phyloP scores from a whole-genome alignment of 2,329 filamentous ascomycete species.

The Colletotrichum musicola region DNA sequence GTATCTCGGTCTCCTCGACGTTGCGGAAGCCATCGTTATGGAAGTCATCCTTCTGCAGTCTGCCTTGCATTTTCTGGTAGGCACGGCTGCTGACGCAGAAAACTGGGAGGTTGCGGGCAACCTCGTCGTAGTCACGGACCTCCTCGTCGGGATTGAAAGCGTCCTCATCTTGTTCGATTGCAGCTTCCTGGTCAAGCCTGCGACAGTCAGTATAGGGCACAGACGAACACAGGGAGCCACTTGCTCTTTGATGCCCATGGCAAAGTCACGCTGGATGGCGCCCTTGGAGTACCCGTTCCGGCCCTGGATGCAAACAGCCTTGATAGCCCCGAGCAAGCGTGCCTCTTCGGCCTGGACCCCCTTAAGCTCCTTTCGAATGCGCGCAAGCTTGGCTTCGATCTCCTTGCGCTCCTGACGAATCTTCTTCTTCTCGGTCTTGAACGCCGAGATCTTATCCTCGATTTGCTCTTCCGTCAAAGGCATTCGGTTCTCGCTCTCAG shows the following conservation, averaged over 20 bases:
- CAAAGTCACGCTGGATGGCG: slow-evolving; percentile 41
- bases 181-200: slow-evolving; percentile 32
- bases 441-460: neutral
- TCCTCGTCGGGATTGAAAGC: slow-evolving; percentile 50
- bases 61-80: slow-evolving; percentile 71
- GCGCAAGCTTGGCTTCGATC: slow-evolving; percentile 27
- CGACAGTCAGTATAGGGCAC: neutral
- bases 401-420: slow-evolving; percentile 39
- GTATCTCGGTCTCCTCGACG: slow-evolving; percentile 69
- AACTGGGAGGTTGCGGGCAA: slow-evolving; percentile 69
- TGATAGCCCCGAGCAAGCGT: slow-evolving; percentile 25
- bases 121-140: slow-evolving; percentile 67
- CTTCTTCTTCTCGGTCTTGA: slow-evolving; percentile 39
- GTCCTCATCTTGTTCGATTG: slow-evolving; percentile 29
- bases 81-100: slow-evolving; percentile 75
- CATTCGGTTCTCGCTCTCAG: slow-evolving; percentile 12
- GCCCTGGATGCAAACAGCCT: slow-evolving; percentile 60
- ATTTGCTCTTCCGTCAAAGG: slow-evolving; percentile 26
- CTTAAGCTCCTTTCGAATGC: slow-evolving; percentile 18
- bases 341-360: slow-evolving; percentile 37
- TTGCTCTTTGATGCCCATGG: slow-evolving; percentile 60
- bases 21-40: slow-evolving; percentile 64
- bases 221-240: slow-evolving; percentile 56
- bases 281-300: slow-evolving; percentile 66
- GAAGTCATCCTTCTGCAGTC: slow-evolving; percentile 63